Evolutionary conservation across 345 rosid genomes (phyloP).

Genomic region (Lenwebbia sp.): DNA sequence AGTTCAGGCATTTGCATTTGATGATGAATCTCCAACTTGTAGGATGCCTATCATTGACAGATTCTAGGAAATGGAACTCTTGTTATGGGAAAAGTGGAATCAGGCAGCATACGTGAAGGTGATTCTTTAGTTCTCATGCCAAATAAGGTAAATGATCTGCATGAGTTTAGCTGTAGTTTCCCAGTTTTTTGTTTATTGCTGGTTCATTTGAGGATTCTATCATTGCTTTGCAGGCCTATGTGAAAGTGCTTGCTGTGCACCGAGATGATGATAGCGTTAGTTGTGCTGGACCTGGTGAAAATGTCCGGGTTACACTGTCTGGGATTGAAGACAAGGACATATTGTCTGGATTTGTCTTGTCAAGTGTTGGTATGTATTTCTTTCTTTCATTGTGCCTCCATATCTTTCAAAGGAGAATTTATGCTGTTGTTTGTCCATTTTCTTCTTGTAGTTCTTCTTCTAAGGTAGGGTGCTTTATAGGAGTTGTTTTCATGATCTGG

Average conservation of each 20-base stretch:
- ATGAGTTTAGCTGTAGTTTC: not conserved
- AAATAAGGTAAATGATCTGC: slow-evolving; percentile 53
- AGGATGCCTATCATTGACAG: slow-evolving; percentile 98
- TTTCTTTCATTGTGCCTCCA: not conserved
- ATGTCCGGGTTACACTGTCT: slow-evolving; percentile 62
- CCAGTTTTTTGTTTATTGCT: not conserved
- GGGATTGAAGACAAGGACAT: slow-evolving; percentile 94
- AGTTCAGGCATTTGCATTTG: not conserved
- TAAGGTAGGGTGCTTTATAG: not conserved
- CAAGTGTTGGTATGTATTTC: slow-evolving; percentile 42
- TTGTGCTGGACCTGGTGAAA: slow-evolving; percentile 92
- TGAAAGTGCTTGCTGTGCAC: slow-evolving; percentile 59
- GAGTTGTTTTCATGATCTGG: not conserved
- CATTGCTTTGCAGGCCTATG: slow-evolving; percentile 41
- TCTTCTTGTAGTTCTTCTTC: not conserved
- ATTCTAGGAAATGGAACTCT: slow-evolving; percentile 97
- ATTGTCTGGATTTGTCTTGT: slow-evolving; percentile 78
- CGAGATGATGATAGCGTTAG: slow-evolving; percentile 71
- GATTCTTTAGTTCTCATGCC: slow-evolving; percentile 89
- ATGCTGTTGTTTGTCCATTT: not conserved
- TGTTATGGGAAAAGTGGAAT: slow-evolving; percentile 94
- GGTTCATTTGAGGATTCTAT: not conserved
- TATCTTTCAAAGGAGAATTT: not conserved
- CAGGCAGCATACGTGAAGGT: slow-evolving; percentile 82
- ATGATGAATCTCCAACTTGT: slow-evolving; percentile 3